phyloP scores from a whole-genome alignment of 2,329 filamentous ascomycete species.

The Colletotrichum brevisporum region DNA sequence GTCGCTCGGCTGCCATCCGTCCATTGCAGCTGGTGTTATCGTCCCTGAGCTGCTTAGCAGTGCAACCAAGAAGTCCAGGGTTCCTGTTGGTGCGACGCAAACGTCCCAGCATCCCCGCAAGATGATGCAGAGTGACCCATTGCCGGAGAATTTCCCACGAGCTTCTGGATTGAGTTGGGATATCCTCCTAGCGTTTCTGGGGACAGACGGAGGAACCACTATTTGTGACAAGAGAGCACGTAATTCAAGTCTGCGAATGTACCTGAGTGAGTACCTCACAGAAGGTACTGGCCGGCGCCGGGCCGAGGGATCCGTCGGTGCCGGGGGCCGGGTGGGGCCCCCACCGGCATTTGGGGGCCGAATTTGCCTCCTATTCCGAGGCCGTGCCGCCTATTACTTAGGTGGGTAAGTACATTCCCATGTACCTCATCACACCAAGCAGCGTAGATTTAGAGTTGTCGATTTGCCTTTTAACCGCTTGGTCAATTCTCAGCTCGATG shows the following conservation, averaged over 20 bases:
- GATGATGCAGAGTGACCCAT: slow-evolving; percentile 1
- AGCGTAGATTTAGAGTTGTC: slow-evolving; percentile 27
- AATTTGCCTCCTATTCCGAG: slow-evolving; percentile 9
- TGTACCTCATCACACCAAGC: no score
- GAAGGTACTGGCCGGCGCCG: slow-evolving; percentile 2
- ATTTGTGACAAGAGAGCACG: slow-evolving; percentile 10
- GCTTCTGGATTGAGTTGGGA: background rate
- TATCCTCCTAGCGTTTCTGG: background rate
- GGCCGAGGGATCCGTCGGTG: slow-evolving; percentile 28
- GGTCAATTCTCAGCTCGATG: background rate
- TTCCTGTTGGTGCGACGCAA: no score
- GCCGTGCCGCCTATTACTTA: no score
- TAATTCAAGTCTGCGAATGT: background rate
- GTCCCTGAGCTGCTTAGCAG: no score
- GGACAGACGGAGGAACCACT: slow-evolving; percentile 11
- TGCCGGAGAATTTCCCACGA: background rate
- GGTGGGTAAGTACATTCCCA: no score
- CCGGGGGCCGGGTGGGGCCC: slow-evolving; percentile 4
- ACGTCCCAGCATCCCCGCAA: background rate
- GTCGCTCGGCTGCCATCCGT: background rate
- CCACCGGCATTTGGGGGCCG: slow-evolving; percentile 17
- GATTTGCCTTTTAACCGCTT: slow-evolving; percentile 4
- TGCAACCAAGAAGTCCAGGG: no score
- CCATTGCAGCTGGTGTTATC: no score
- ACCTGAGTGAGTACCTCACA: no score